phyloP scores from a whole-genome alignment of 140 eudicot species.

The Stevia rebaudiana region DNA sequence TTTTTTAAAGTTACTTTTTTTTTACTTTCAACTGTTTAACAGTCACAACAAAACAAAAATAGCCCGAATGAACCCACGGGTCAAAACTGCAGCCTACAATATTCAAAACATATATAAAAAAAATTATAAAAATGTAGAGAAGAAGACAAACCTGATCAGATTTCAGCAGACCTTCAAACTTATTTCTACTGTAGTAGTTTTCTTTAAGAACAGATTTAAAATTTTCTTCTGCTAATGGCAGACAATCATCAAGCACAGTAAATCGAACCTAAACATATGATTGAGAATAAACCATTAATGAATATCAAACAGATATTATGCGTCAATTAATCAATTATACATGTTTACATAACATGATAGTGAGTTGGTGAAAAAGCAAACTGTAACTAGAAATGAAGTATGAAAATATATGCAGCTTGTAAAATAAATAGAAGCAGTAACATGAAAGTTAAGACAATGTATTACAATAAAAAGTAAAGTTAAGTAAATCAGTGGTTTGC shows the following conservation, averaged over 20 bases:
- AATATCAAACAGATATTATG: background rate
- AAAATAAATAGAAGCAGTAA: slow-evolving; percentile 1
- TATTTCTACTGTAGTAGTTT: slow-evolving; percentile 62
- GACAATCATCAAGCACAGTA: slow-evolving; percentile 60
- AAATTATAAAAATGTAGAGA: background rate
- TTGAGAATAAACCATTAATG: background rate
- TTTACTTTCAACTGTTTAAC: background rate
- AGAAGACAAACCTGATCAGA: slow-evolving; percentile 58
- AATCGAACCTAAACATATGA: slow-evolving; percentile 64
- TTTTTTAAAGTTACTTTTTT: background rate
- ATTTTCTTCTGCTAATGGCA: slow-evolving; percentile 83
- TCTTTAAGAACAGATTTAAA: slow-evolving; percentile 63
- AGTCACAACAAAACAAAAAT: background rate
- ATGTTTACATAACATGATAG: background rate
- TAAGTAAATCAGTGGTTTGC: too few relatives aligned
- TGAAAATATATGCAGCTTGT: background rate
- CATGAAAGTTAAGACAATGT: background rate
- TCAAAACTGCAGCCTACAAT: background rate
- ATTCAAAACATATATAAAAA: background rate
- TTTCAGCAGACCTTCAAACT: slow-evolving; percentile 65
- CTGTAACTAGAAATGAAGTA: background rate
- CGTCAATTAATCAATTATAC: background rate
- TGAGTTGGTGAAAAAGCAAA: background rate
- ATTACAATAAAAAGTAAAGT: background rate
- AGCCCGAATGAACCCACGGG: background rate